A percentile compares a stretch with the other conserved stretches of the same genome.
Evolutionary conservation across 352 stramenopile genomes (phyloP).

Genomic region (Thraustotheca clavata): DNA sequence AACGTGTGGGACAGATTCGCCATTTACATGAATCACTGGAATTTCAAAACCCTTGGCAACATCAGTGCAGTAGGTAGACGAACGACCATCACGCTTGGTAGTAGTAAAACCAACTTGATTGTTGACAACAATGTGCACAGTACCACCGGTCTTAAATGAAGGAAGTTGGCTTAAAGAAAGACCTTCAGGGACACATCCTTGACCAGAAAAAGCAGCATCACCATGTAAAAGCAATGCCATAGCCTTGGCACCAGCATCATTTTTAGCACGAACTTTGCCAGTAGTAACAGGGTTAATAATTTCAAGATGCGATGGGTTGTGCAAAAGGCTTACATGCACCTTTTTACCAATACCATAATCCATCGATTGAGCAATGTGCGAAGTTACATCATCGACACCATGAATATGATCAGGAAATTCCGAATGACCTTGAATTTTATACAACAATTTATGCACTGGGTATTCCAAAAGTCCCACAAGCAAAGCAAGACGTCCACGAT

Average conservation of each 20-base stretch:
- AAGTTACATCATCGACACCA: slow-evolving; percentile 78
- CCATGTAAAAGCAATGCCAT: slow-evolving; percentile 83
- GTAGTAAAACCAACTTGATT: slow-evolving; percentile 89
- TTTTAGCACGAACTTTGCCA: slow-evolving; percentile 79
- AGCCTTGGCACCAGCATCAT: slow-evolving; percentile 46
- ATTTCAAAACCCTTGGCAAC: slow-evolving; percentile 75
- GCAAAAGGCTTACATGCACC: slow-evolving; percentile 75
- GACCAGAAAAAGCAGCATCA: slow-evolving; percentile 78
- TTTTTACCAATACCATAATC: slow-evolving; percentile 39
- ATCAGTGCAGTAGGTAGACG: slow-evolving; percentile 78
- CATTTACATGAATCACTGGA: slow-evolving; percentile 84
- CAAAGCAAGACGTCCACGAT: slow-evolving; percentile 70
- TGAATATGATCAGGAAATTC: slow-evolving; percentile 54
- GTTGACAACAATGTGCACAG: slow-evolving; percentile 83
- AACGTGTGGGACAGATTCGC: slow-evolving; percentile 67
- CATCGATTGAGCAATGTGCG: slow-evolving; percentile 70
- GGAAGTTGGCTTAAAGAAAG: slow-evolving; percentile 69
- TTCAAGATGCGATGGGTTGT: slow-evolving; percentile 84
- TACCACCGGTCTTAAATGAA: slow-evolving; percentile 63
- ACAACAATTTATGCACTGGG: slow-evolving; percentile 70
- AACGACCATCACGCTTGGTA: slow-evolving; percentile 65
- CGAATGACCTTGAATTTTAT: slow-evolving; percentile 66
- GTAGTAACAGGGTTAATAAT: slow-evolving; percentile 81
- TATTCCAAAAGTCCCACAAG: slow-evolving; percentile 72
- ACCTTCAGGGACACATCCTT: slow-evolving; percentile 73